phyloP scores from a whole-genome alignment of 148 eudicot species.

The Amaranthus hypochondriacus region DNA sequence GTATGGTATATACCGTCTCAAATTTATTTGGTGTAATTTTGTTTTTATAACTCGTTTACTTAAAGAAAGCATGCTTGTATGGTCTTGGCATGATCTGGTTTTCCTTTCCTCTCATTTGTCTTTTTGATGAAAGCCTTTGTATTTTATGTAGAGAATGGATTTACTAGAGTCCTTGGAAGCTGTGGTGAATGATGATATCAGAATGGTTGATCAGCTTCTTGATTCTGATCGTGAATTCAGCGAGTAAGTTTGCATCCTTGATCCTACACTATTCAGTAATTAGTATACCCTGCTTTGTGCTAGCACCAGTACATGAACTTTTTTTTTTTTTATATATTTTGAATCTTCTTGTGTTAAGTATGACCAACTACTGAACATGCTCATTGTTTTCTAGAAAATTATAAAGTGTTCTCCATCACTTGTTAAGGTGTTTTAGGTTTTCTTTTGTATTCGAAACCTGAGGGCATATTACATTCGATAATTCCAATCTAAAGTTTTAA shows the following conservation, averaged over 20 bases:
- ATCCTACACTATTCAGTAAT: neutral
- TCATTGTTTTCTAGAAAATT: neutral
- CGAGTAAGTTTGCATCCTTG: slow-evolving; percentile 50
- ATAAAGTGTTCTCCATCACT: too few species aligned
- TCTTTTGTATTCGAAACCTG: too few species aligned
- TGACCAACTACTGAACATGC: slow-evolving; percentile 7
- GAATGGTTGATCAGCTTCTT: slow-evolving; percentile 41
- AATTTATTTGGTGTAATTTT: neutral
- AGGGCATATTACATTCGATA: too few species aligned
- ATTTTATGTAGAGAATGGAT: slow-evolving; percentile 55
- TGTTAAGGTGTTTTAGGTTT: too few species aligned
- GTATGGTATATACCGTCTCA: neutral
- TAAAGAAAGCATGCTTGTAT: neutral
- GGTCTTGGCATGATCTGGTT: slow-evolving; percentile 2
- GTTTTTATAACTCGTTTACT: neutral
- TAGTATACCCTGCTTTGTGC: slow-evolving; percentile 3
- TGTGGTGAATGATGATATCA: slow-evolving; percentile 44
- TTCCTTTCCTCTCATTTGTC: neutral
- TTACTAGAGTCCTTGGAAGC: slow-evolving; percentile 79
- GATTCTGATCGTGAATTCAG: slow-evolving; percentile 59
- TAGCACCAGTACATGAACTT: neutral
- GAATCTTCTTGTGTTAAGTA: neutral
- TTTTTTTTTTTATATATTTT: neutral
- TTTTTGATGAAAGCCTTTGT: slow-evolving; percentile 10
- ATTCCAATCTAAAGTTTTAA: too few species aligned